phyloP scores from a whole-genome alignment of 192 early-diverging fungal genomes.

The Coemansia sp. region DNA sequence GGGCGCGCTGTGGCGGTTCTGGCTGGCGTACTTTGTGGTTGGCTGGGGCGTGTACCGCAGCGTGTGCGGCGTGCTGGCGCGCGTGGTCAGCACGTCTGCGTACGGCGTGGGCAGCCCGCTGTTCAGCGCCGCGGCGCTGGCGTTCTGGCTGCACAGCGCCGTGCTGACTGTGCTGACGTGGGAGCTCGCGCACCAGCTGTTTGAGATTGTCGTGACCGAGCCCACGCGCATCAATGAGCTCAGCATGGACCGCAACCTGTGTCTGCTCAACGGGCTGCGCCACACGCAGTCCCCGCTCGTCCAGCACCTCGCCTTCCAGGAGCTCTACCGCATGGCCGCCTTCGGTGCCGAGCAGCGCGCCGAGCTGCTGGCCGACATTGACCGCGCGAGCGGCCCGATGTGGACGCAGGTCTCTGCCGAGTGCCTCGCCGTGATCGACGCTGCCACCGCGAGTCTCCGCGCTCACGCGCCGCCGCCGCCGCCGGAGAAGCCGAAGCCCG shows the following conservation, averaged over 20 bases:
- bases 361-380: conserved; percentile 41
- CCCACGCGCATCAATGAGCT: conserved; percentile 48
- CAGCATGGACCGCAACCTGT: conserved; percentile 42
- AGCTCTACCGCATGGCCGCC: conserved; percentile 37
- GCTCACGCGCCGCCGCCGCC: conserved; percentile 12
- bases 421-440: conserved; percentile 34
- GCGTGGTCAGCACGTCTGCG: conserved; percentile 34
- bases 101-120: conserved; percentile 46
- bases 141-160: conserved; percentile 40
- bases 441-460: conserved; percentile 27
- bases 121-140: conserved; percentile 22
- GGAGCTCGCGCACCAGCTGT: conserved; percentile 52
- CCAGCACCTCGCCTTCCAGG: conserved; percentile 49
- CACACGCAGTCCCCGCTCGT: conserved; percentile 17
- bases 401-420: conserved; percentile 42
- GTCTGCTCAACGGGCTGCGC: conserved; percentile 40
- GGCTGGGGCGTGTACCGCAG: conserved; percentile 44
- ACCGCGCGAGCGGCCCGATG: conserved; percentile 33
- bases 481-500: conserved; percentile 9
- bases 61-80: conserved; percentile 29
- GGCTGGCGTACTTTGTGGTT: conserved; percentile 39
- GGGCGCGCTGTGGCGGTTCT: conserved; percentile 28
- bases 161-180: conserved; percentile 30
- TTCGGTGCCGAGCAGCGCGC: conserved; percentile 33
- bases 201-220: conserved; percentile 44